Evolutionary conservation across 2,329 filamentous ascomycete genomes (phyloP).

Genomic region (Penicillium sclerotiorum): DNA sequence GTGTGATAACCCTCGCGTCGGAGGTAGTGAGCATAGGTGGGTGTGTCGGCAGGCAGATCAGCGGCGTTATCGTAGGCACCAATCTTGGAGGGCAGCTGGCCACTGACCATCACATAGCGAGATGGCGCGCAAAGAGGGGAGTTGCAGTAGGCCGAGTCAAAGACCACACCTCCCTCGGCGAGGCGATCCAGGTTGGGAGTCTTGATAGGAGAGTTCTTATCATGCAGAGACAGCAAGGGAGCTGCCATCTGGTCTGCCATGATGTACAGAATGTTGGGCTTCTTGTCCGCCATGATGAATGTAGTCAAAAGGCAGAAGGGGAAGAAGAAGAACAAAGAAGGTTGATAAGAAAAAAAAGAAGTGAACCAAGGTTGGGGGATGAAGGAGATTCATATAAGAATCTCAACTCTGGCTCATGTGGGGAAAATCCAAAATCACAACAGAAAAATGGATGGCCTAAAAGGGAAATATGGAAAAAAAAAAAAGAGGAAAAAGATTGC

Average conservation of each 20-base stretch:
- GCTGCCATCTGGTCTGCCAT: slow-evolving; percentile 96
- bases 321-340: neutral
- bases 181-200: slow-evolving; percentile 87
- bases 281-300: slow-evolving; percentile 45
- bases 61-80: slow-evolving; percentile 90
- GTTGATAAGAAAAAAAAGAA: slow-evolving; percentile 6
- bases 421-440: slow-evolving; percentile 9
- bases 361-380: slow-evolving; percentile 9
- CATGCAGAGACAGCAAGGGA: slow-evolving; percentile 88
- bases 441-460: neutral
- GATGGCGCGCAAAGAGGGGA: slow-evolving; percentile 90
- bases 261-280: slow-evolving; percentile 85
- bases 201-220: slow-evolving; percentile 83
- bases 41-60: slow-evolving; percentile 78
- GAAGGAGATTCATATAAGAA: slow-evolving; percentile 22
- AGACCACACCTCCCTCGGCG: slow-evolving; percentile 80
- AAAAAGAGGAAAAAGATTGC: slow-evolving; percentile 6
- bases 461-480: slow-evolving; percentile 2
- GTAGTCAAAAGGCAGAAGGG: neutral
- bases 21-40: slow-evolving; percentile 91
- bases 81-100: slow-evolving; percentile 88
- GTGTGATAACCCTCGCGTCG: slow-evolving; percentile 86
- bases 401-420: slow-evolving; percentile 17
- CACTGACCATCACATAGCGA: slow-evolving; percentile 92
- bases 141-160: slow-evolving; percentile 92